These are phyloP conservation scores for Aspergillus sp. DNA, from an alignment of 2,329 filamentous ascomycete species.

Conservation along the genomic window DNA sequence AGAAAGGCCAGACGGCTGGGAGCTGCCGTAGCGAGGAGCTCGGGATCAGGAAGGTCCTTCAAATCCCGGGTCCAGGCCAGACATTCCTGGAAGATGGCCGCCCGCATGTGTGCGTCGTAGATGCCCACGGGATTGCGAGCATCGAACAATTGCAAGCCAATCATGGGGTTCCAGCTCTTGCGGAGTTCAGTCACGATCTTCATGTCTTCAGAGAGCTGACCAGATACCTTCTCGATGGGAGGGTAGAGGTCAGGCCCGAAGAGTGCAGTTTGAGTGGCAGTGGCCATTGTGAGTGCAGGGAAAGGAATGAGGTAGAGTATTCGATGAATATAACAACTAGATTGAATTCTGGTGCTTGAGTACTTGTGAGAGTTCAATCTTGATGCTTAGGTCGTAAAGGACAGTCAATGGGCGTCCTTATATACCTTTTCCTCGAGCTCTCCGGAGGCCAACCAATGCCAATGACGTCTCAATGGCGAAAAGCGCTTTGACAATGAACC, in stretches of 20 bases:
- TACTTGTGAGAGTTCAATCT: no score
- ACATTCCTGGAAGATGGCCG: not conserved
- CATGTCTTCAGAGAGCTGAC: not conserved
- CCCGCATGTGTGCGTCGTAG: not conserved
- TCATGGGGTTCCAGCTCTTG: not conserved
- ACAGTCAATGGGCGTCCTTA: no score
- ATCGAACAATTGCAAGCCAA: not conserved
- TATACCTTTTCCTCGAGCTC: no score
- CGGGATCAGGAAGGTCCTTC: not conserved
- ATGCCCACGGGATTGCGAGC: not conserved
- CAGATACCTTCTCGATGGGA: not conserved
- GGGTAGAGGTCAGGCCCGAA: not conserved
- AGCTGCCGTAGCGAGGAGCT: not conserved
- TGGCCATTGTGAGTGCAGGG: no score
- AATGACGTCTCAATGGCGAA: no score
- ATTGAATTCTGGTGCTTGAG: no score
- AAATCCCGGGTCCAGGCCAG: not conserved
- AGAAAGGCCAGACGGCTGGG: not conserved
- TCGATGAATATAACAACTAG: not conserved
- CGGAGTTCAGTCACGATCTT: not conserved
- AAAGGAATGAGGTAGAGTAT: no score
- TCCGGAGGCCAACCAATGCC: no score
- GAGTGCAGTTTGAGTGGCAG: not conserved
- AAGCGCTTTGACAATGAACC: no score
- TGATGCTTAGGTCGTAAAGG: no score